Evolutionary conservation across 768 basidiomycete species (phyloP).

Genomic region (Sporobolomyces roseus): DNA sequence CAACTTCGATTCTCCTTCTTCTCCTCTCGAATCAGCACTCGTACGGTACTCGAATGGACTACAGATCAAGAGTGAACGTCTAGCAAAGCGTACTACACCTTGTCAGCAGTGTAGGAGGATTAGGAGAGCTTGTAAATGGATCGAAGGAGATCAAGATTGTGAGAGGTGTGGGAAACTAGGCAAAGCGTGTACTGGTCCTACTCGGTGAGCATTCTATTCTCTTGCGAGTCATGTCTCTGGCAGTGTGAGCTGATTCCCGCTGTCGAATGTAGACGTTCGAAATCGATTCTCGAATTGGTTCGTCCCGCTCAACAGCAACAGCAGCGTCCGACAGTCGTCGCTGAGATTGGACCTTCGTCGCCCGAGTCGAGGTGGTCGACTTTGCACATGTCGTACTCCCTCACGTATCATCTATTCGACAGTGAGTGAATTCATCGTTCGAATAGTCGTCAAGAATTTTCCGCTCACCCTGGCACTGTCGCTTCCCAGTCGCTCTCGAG

Average conservation of each 20-base stretch:
- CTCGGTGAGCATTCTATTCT: background rate
- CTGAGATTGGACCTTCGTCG: conserved; percentile 7
- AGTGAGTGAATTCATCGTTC: no score
- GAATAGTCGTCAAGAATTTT: no score
- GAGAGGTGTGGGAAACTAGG: background rate
- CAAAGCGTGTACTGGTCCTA: background rate
- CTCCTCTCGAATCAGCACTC: background rate
- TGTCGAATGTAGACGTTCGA: background rate
- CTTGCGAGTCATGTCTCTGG: no score
- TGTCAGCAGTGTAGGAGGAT: conserved; percentile 8
- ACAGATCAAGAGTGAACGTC: background rate
- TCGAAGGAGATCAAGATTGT: background rate
- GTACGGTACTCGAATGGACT: no score
- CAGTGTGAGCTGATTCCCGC: background rate
- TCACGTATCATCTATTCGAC: background rate
- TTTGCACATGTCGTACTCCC: conserved; percentile 8
- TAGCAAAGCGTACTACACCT: background rate
- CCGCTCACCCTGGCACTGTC: background rate
- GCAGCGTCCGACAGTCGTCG: background rate
- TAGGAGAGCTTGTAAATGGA: conserved; percentile 13
- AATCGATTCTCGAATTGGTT: background rate
- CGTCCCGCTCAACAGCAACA: background rate
- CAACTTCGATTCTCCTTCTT: background rate
- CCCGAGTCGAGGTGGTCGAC: conserved; percentile 7
- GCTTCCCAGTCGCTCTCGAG: background rate